Conservation (phyloP, 805 yeast species). For the Jamesozyma piceae region DNA sequence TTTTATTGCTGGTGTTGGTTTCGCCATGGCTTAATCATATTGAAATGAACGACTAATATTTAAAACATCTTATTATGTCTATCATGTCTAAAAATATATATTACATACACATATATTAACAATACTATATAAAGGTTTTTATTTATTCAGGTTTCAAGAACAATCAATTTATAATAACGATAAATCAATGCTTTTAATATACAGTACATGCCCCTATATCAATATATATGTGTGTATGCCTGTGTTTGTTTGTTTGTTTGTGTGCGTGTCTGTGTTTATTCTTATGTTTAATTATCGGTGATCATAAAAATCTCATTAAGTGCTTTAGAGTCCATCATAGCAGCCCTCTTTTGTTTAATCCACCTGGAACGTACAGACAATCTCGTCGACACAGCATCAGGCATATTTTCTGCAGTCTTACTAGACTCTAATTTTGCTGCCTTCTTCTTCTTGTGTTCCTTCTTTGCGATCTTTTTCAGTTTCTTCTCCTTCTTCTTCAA, state of each 20-base stretch:
- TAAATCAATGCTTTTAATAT: no score
- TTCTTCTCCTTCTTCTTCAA: constrained; percentile 26
- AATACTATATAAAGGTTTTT: no score
- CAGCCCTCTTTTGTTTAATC: constrained; percentile 85
- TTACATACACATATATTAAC: no score
- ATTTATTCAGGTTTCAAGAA: no score
- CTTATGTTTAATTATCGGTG: constrained; percentile 33
- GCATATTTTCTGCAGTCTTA: constrained; percentile 16
- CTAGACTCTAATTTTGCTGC: constrained; percentile 18
- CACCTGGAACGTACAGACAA: constrained; percentile 74
- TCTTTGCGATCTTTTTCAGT: constrained; percentile 23
- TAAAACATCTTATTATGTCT: no score
- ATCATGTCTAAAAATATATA: no score
- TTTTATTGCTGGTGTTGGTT: constrained; percentile 33
- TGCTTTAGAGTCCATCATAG: constrained; percentile 82
- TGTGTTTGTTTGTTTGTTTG: no score
- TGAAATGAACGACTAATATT: no score
- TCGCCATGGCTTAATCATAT: constrained; percentile 25
- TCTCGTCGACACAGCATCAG: constrained; percentile 40
- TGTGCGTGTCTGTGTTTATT: no score
- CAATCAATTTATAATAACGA: no score
- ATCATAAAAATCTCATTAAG: constrained; percentile 91
- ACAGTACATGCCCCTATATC: no score
- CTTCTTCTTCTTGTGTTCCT: constrained; percentile 6
- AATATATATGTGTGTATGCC: no score